These are phyloP conservation scores for Phlyctochytrium planicorne DNA, from an alignment of 192 early-diverging fungal species.

Conservation along the genomic window DNA sequence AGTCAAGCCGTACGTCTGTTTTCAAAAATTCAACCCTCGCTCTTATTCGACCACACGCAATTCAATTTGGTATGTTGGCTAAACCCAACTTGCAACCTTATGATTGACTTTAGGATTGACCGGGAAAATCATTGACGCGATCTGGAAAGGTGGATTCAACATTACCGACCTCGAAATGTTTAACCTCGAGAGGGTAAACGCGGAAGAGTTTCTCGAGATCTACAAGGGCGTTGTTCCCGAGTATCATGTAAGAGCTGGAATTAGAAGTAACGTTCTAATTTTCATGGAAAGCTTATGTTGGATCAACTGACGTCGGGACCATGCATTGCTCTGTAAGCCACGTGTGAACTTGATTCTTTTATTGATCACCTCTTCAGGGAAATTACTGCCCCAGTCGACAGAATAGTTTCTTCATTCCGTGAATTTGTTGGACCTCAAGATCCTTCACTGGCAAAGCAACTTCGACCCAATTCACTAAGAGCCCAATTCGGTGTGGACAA, in stretches of 20 bases:
- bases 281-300: conserved; percentile 34
- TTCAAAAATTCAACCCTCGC: conserved; percentile 50
- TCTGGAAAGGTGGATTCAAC: conserved; percentile 37
- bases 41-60: conserved; percentile 55
- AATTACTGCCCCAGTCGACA: conserved; percentile 13
- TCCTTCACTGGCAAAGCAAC: conserved; percentile 41
- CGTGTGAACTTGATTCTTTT: background rate
- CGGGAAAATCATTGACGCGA: conserved; percentile 41
- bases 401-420: conserved; percentile 45
- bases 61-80: conserved; percentile 36
- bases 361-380: conserved; percentile 22
- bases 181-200: conserved; percentile 49
- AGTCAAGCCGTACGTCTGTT: conserved; percentile 41
- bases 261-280: background rate
- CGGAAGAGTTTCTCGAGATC: conserved; percentile 61
- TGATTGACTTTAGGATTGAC: conserved; percentile 27
- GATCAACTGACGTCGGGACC: conserved; percentile 55
- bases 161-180: conserved; percentile 51
- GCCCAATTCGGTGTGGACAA: conserved; percentile 52
- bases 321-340: conserved; percentile 47
- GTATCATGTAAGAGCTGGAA: conserved; percentile 41
- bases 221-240: conserved; percentile 62
- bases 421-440: conserved; percentile 53
- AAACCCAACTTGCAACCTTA: background rate
- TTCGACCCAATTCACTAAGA: conserved; percentile 49